Evolutionary conservation across 2,329 filamentous ascomycete genomes (phyloP), one percentile per base, ranked within the genome.

Genomic region (Aspergillus pseudonomiae): DNA sequence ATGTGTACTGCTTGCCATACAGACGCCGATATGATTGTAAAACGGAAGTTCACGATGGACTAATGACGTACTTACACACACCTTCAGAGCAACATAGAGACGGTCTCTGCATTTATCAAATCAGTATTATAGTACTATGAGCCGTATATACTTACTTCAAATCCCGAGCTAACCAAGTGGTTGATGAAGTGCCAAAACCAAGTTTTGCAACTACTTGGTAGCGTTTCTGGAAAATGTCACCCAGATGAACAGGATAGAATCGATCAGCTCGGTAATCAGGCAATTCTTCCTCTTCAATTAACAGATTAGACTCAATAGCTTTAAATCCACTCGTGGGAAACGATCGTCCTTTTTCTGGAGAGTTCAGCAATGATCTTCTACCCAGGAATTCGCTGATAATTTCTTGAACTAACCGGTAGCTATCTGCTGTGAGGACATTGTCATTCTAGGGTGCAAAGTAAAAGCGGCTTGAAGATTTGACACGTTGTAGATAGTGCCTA

Each of bases 121-220:
- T 59, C 36, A 3, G 16, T 57, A 32, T 56, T 14, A 36, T 48
- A n/a, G 0, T 12, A 14, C 32, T 16, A 58, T 41, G 11, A 46
- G 0, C 43, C 43, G 2, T 0, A 26, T 0, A 11, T 43, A 60
- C 61, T 7, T 64, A 67, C 71, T 11, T 67, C 26, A 74, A 43
- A 52, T 75, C 72, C 36, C 69, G 62, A 26, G 69, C 68, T 2
- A 75, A 66, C 74, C 73, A 75, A 53, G 60, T 70, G 1, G 73
- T 76, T 4, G 73, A 75, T 16, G 66, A 72, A 16, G 68, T 62
- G 30, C 73, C 71, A 66, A 69, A 76, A 1, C 74, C 72, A 12
- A 77, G 69, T 61, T 77, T 77, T 43, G 67, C 70, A 28, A 73
- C 32, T 48, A 68, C 34, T 66, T 73, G 67, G 57, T 74, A 75